Evolutionary conservation across 2,329 filamentous ascomycete genomes (phyloP).

Genomic region (Sporothrix pseudoabietina): DNA sequence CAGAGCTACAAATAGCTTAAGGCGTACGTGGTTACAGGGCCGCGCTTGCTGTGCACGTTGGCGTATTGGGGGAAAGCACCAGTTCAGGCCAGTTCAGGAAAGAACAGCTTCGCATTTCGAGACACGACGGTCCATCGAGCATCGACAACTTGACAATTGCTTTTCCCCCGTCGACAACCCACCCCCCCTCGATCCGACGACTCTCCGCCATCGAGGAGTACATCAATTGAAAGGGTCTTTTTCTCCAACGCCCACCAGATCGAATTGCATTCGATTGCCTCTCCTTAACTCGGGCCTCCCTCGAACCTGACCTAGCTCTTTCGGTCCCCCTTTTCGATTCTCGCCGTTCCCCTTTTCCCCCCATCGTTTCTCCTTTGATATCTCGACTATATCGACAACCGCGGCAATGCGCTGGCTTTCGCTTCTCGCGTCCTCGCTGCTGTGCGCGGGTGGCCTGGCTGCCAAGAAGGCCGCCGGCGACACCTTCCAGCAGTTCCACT

Average conservation of each 20-base stretch:
- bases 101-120: constrained; percentile 28
- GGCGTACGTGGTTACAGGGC: constrained; percentile 35
- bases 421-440: constrained; percentile 64
- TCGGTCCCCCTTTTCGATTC: not conserved
- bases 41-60: constrained; percentile 17
- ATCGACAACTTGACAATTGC: constrained; percentile 16
- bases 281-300: not conserved
- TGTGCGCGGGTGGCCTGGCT: constrained; percentile 59
- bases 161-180: not conserved
- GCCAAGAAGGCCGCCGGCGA: constrained; percentile 62
- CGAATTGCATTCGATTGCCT: constrained; percentile 8
- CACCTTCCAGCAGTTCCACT: constrained; percentile 71
- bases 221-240: not conserved
- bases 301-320: not conserved
- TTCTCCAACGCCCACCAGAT: not conserved
- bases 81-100: not conserved
- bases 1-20: constrained; percentile 21
- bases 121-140: not conserved
- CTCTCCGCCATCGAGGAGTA: not conserved
- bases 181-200: not conserved
- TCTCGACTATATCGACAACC: not conserved
- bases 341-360: not conserved
- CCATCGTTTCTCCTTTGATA: not conserved
- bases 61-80: not conserved
- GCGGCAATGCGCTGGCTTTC: constrained; percentile 69